These are phyloP conservation scores for Pseudoscleropodium purum DNA, from an alignment of 225 moss, liverwort and hornwort species.

Conservation along the genomic window DNA sequence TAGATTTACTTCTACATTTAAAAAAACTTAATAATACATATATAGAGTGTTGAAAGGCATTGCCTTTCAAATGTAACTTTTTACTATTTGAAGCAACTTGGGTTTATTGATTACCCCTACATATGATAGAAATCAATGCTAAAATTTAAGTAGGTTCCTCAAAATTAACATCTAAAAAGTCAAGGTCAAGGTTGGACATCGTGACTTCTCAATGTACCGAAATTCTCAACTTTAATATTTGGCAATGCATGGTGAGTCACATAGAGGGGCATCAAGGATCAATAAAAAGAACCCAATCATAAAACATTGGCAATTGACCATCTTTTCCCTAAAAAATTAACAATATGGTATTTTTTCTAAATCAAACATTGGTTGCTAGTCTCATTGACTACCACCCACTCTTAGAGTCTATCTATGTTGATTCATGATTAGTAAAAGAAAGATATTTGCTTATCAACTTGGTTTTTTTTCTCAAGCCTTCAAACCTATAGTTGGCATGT, in stretches of 20 bases:
- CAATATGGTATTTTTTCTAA: neutral
- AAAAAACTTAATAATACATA: neutral
- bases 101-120: neutral
- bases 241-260: fast-evolving
- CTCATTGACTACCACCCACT: fast-evolving
- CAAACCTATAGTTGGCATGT: neutral
- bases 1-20: neutral
- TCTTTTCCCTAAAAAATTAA: neutral
- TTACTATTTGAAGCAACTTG: fast-evolving
- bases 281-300: neutral
- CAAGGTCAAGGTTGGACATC: neutral
- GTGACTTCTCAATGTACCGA: neutral
- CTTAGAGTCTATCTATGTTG: fast-evolving
- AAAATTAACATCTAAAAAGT: neutral
- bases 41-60: neutral
- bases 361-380: neutral
- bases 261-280: neutral
- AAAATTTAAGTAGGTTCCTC: neutral
- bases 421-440: neutral
- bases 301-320: neutral
- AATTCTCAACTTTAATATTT: neutral
- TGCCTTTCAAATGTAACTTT: neutral
- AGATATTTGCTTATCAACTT: fast-evolving
- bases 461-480: fast-evolving
- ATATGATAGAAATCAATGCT: neutral